Evolutionary conservation across 805 yeast species (phyloP).

Genomic region (Novakomyces olei): DNA sequence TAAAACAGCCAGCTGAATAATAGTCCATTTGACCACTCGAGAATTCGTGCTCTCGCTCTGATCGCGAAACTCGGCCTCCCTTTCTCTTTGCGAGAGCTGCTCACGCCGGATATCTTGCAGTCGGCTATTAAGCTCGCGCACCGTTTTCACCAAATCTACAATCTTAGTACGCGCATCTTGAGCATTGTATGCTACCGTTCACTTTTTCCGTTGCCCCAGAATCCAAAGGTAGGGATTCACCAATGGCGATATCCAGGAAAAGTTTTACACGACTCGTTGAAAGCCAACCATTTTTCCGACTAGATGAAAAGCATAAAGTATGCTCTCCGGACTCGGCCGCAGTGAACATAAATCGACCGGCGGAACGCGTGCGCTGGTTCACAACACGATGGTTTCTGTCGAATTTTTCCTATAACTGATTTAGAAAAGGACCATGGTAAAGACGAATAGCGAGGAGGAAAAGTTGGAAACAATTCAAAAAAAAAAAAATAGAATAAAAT

Average conservation of each 20-base stretch:
- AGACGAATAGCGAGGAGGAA: too few species aligned
- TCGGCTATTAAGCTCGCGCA: constrained; percentile 34
- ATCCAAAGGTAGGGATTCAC: constrained; percentile 43
- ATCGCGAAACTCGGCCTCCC: constrained; percentile 59
- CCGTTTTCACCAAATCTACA: constrained; percentile 27
- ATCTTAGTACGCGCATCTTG: constrained; percentile 11
- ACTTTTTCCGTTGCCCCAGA: constrained; percentile 28
- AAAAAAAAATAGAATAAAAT: too few species aligned
- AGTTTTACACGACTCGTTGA: constrained; percentile 40
- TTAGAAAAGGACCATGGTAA: constrained; percentile 12
- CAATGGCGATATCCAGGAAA: constrained; percentile 48
- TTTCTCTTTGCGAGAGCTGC: constrained; percentile 35
- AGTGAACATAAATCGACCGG: constrained; percentile 56
- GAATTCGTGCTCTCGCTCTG: constrained; percentile 55
- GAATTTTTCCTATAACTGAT: constrained; percentile 33
- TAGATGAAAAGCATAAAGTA: constrained; percentile 51
- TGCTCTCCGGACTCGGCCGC: constrained; percentile 74
- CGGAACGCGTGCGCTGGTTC: constrained; percentile 35
- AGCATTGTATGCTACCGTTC: constrained; percentile 16
- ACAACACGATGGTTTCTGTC: constrained; percentile 66
- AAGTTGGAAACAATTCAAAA: too few species aligned
- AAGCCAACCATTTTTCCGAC: constrained; percentile 32
- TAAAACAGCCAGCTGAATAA: constrained; percentile 47
- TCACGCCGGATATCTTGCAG: constrained; percentile 39
- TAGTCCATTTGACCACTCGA: constrained; percentile 50